Base-by-base conservation (phyloP, 148 eudicot genomes). In the Rhododendron griersonianum region DNA sequence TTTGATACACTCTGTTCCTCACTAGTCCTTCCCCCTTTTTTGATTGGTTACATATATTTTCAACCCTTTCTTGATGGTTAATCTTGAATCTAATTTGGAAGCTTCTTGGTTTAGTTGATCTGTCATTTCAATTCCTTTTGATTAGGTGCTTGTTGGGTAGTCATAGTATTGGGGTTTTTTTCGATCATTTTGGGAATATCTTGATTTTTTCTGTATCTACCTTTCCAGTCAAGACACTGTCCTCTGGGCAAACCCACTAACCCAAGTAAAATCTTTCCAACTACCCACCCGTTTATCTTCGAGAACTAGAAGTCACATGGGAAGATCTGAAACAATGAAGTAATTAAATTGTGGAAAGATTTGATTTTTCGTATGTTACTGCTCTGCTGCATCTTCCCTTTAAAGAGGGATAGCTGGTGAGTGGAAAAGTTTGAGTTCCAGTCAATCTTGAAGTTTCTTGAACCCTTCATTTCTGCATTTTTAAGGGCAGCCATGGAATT, bases 41-140 rank as follows among this genome's bases (percentile, higher is more conserved):
- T 81, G 21, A 35, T 81, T 59, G 25, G 48, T 81, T 30, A 57
- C 18, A 65, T 37, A 25, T 21, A 7, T 81, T 55, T 33, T 8
- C 3, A 37, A 37, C 30, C 30, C 84, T 82, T 82, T 82, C 75
- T 63, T 82, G 50, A 82, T 39, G 76, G 75, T 35, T 28, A 82
- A 82, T 55, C 5, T 82, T 63, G 57, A 83, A 83, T 45, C 47
- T 30, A 41, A 3, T 53, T 33, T 15, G 83, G 10, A 53, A 53
- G 35, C 25, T 51, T 33, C 39, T 53, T 35, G 84, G n/a, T 59
- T 33, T 41, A 7, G 10, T 33, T 71, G 16, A n/a, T 47, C n/a
- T 3, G 61, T 45, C 57, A 13, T 83, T 63, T 47, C 50, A 7
- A 7, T 47, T 83, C 9, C 55, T 83, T 41, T 83, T 63, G 23